phyloP scores from a whole-genome alignment of 164 flowering plant species.

The Dillenia turbinata region DNA sequence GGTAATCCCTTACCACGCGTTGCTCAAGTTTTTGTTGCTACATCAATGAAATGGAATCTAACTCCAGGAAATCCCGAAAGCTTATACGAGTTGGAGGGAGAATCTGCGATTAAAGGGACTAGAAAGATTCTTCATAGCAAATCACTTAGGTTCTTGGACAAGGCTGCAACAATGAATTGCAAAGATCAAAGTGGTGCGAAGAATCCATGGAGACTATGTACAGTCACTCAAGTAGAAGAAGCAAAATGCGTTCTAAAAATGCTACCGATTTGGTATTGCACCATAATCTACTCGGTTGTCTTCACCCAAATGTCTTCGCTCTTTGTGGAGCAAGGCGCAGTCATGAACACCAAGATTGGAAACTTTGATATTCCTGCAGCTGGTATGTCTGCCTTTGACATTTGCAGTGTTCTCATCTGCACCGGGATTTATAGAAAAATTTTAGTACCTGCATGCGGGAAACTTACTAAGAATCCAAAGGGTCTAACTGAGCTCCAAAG shows the following conservation, averaged over 20 bases:
- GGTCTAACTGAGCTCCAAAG: conserved; percentile 61
- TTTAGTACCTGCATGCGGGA: conserved; percentile 47
- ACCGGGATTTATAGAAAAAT: conserved; percentile 56
- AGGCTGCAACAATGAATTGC: conserved; percentile 70
- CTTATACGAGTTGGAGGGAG: conserved; percentile 68
- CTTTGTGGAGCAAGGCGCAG: conserved; percentile 89
- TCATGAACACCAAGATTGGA: conserved; percentile 51
- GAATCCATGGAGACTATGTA: conserved; percentile 81
- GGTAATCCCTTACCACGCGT: conserved; percentile 85
- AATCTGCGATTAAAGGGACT: conserved; percentile 76
- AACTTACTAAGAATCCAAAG: conserved; percentile 45
- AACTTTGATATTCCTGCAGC: conserved; percentile 76
- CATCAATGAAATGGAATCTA: conserved; percentile 44
- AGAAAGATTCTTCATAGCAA: conserved; percentile 68
- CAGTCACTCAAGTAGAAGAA: conserved; percentile 91
- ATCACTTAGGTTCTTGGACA: conserved; percentile 63
- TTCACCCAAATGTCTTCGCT: conserved; percentile 98
- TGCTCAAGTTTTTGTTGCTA: conserved; percentile 73
- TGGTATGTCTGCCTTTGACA: conserved; percentile 86
- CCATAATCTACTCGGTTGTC: conserved; percentile 82
- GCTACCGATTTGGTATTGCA: conserved; percentile 88
- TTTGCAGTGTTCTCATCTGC: conserved; percentile 61
- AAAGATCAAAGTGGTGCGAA: conserved; percentile 24
- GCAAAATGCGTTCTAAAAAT: conserved; percentile 73
- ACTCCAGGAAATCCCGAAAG: conserved; percentile 25